Evolutionary conservation across 2,329 filamentous ascomycete species (phyloP).

Genomic region (Sclerotinia borealis): DNA sequence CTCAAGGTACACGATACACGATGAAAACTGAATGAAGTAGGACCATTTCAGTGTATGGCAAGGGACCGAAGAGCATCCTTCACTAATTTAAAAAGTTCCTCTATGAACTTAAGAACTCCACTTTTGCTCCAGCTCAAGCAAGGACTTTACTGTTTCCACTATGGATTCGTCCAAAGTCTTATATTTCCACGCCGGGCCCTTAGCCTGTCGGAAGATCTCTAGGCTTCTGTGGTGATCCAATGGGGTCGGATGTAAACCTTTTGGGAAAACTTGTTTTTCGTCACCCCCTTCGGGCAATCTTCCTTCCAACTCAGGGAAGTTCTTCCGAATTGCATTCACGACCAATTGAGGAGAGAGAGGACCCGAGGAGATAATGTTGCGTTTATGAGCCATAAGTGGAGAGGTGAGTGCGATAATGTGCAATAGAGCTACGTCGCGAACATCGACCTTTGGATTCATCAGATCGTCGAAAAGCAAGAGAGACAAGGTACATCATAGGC

Average conservation of each 20-base stretch:
- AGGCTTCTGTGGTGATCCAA: constrained; percentile 22
- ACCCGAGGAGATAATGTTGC: constrained; percentile 52
- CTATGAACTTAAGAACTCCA: constrained; percentile 1
- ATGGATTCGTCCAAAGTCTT: constrained; percentile 27
- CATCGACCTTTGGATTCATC: constrained; percentile 33
- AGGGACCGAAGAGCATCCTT: not conserved
- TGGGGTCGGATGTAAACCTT: constrained; percentile 22
- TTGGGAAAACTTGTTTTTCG: constrained; percentile 21
- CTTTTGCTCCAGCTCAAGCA: constrained; percentile 27
- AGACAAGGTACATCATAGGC: not conserved
- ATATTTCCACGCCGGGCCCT: constrained; percentile 22
- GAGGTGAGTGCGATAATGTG: constrained; percentile 52
- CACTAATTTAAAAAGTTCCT: not conserved
- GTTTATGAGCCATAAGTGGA: constrained; percentile 49
- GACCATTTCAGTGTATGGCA: not conserved
- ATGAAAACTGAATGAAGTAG: not conserved
- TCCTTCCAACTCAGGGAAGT: constrained; percentile 45
- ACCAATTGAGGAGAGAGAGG: constrained; percentile 54
- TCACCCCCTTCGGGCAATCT: constrained; percentile 39
- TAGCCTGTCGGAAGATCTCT: constrained; percentile 13
- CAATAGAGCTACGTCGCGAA: constrained; percentile 53
- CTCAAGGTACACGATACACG: too few relatives aligned
- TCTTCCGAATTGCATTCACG: constrained; percentile 45
- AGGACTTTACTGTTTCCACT: constrained; percentile 25
- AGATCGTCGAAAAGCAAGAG: not conserved